These are phyloP conservation scores for Wickerhamomyces alni DNA, from an alignment of 805 yeast species.

Conservation along the genomic window DNA sequence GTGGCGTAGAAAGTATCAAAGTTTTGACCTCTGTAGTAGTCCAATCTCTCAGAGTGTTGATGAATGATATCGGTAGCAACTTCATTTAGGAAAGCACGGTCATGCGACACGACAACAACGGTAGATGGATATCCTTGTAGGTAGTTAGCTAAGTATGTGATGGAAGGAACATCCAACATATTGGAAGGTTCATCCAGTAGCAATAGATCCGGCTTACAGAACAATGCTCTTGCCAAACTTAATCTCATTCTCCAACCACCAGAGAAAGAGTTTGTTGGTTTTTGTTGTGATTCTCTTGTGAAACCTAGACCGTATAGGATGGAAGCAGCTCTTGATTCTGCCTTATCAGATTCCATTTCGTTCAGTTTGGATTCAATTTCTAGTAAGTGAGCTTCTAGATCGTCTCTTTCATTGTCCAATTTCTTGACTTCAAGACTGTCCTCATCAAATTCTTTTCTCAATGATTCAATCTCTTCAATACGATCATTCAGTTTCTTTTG, in stretches of 20 bases:
- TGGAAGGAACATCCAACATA: slow-evolving; percentile 99
- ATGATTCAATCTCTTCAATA: slow-evolving; percentile 63
- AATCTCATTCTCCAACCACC: slow-evolving; percentile 99
- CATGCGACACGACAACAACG: slow-evolving; percentile 94
- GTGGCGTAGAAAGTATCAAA: slow-evolving; percentile 91
- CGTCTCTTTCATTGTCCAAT: slow-evolving; percentile 86
- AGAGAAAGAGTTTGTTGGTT: slow-evolving; percentile 85
- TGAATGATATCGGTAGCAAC: slow-evolving; percentile 98
- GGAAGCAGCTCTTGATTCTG: slow-evolving; percentile 95
- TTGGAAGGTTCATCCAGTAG: slow-evolving; percentile 97
- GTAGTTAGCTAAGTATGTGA: slow-evolving; percentile 87
- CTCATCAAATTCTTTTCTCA: slow-evolving; percentile 68
- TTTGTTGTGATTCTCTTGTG: slow-evolving; percentile 75
- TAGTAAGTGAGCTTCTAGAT: slow-evolving; percentile 69
- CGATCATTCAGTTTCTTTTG: slow-evolving; percentile 70
- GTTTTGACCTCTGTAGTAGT: slow-evolving; percentile 90
- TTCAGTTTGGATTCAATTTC: slow-evolving; percentile 76
- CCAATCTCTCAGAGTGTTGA: slow-evolving; percentile 95
- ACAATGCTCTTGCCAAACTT: slow-evolving; percentile 94
- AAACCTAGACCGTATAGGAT: slow-evolving; percentile 92
- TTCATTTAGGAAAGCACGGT: slow-evolving; percentile 92
- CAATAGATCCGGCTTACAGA: slow-evolving; percentile 92
- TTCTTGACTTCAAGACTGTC: slow-evolving; percentile 68
- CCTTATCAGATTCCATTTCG: slow-evolving; percentile 96
- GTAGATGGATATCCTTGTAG: slow-evolving; percentile 88